Percentiles rank a stretch among this genome's conserved stretches.
Conservation (phyloP, 805 yeast genomes). For the Phaffomyces antillensis region DNA sequence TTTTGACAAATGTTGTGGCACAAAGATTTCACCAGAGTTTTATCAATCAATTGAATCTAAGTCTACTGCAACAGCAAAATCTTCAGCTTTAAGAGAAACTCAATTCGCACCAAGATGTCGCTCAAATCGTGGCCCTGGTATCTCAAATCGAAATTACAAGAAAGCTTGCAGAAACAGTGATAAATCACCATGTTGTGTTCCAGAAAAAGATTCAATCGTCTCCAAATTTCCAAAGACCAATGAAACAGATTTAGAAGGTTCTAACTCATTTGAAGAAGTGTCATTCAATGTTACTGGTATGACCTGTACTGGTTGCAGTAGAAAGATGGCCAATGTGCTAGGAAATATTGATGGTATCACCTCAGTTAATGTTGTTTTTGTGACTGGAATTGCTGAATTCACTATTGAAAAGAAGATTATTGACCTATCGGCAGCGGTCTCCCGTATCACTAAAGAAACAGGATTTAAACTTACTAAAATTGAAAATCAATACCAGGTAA, state of each 20-base stretch:
- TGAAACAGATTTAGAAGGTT: neutral
- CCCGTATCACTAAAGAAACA: neutral
- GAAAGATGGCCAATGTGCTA: neutral
- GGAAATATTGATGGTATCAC: neutral
- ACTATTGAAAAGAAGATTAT: neutral
- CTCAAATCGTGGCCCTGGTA: neutral
- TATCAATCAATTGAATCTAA: too few species aligned
- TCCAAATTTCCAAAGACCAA: too few species aligned
- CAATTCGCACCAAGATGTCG: neutral
- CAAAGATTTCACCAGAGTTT: neutral
- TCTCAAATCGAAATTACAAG: too few species aligned
- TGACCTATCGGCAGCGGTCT: neutral
- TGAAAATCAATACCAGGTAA: neutral
- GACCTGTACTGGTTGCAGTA: neutral
- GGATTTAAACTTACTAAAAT: neutral
- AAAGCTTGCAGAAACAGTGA: neutral
- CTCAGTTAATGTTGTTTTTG: neutral
- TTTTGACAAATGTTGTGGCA: neutral
- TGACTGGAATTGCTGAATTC: neutral
- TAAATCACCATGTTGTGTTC: neutral
- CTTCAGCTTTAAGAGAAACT: neutral
- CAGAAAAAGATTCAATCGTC: neutral
- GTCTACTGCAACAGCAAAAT: too few species aligned
- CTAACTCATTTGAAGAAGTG: neutral
- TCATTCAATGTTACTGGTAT: neutral